Base-by-base conservation (phyloP, 106 monocot genomes). In the Dendrobium huoshanense region DNA sequence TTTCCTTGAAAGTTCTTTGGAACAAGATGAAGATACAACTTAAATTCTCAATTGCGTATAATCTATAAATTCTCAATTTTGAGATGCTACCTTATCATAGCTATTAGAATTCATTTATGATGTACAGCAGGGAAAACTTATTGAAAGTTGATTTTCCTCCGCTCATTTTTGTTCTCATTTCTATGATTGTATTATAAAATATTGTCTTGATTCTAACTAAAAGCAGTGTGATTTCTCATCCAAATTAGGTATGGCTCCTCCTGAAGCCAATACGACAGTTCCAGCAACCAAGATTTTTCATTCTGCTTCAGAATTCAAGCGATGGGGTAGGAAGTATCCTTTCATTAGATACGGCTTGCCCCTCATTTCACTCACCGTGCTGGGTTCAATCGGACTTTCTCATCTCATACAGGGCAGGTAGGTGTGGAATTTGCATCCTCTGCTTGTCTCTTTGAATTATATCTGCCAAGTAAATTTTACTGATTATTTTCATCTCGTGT, bases 401-500 rank as follows among this genome's bases (percentile, higher is more conserved):
- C 94, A 94, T 90, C 88, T 96, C 73, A 84, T 96, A 44, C 87
- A 88, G 80, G 96, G 96, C 80, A 88, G 96, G 96, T 82, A 83
- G 84, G 91, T 82, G 13, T 56, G 22, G 18, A 43, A 61, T 41
- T 42, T 8, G 22, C 22, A 37, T 37, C 64, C 25, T 70, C 6
- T 27, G 27, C 27, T 8, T 1, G 7, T 67, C 67, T 67, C 24
- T 67, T 27, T 67, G 27, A 25, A 31, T 7, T 25, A 27, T 18
- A 58, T 58, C 5, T 5, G 4, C 25, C 7, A 65, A 65, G 51
- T 65, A 25, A 65, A 24, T n/a, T 9, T 65, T 65, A 24, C 25
- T 65, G 7, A 2, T 65, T 22, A 61, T 61, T 22, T 61, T 61
- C 59, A 24, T 25, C 55, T 10, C 24, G 22, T 64, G 2, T 7